A percentile compares a stretch with the other conserved stretches of the same genome.
These are phyloP conservation scores for Elsinoe australis DNA, from an alignment of 2,329 filamentous ascomycete genomes.

Conservation along the genomic window DNA sequence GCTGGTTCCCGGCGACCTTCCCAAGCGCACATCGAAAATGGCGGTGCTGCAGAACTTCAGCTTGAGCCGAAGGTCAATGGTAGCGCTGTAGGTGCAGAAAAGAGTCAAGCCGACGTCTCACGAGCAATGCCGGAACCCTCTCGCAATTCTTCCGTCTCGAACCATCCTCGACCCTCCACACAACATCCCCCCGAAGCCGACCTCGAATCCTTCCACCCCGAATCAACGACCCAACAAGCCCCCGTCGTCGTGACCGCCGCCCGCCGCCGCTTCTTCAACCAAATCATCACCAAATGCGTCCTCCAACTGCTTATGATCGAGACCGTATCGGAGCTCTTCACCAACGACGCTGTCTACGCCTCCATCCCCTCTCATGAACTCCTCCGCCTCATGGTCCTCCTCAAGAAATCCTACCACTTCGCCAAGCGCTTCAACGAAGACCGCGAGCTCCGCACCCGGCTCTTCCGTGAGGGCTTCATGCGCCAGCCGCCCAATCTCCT, in stretches of 20 bases:
- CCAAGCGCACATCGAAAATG: constrained; percentile 21
- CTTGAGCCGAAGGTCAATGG: constrained; percentile 19
- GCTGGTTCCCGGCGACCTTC: constrained; percentile 9
- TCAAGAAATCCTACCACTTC: constrained; percentile 96
- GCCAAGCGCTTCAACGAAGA: constrained; percentile 97
- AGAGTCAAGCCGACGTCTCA: not conserved
- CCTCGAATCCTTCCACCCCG: constrained; percentile 82
- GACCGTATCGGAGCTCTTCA: constrained; percentile 97
- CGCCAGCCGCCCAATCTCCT: constrained; percentile 95
- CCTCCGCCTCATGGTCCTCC: constrained; percentile 80
- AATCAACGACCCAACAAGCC: constrained; percentile 67
- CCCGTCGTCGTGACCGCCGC: constrained; percentile 88
- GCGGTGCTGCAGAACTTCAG: constrained; percentile 19
- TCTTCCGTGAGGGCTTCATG: constrained; percentile 99
- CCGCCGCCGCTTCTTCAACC: constrained; percentile 92
- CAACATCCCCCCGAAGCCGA: constrained; percentile 33
- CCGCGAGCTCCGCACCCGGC: constrained; percentile 84
- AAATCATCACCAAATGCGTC: constrained; percentile 97
- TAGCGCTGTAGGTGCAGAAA: constrained; percentile 1
- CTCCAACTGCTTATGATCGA: constrained; percentile 98
- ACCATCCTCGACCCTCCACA: constrained; percentile 13
- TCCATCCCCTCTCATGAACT: constrained; percentile 88
- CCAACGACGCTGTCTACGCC: constrained; percentile 88
- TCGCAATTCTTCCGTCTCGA: constrained; percentile 8
- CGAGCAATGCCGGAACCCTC: constrained; percentile 1